phyloP scores from a whole-genome alignment of 2,329 filamentous ascomycete species.

The Aspergillus sp. region DNA sequence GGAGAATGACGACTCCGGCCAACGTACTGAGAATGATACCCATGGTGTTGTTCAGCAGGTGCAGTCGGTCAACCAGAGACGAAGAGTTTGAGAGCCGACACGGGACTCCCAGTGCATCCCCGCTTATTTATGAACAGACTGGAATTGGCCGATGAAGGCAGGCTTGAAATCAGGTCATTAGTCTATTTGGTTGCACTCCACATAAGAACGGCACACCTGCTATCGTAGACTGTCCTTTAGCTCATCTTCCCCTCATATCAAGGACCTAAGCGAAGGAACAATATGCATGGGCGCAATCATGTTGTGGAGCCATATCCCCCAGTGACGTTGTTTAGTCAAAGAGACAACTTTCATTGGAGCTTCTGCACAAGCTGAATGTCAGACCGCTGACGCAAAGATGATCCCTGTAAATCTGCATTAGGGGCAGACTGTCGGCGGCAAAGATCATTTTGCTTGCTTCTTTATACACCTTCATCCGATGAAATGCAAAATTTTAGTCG shows the following conservation, averaged over 20 bases:
- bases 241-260: neutral
- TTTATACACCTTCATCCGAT: no score
- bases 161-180: neutral
- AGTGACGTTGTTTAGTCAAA: neutral
- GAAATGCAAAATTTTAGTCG: no score
- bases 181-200: neutral
- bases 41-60: neutral
- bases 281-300: neutral
- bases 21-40: neutral
- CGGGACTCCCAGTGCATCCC: neutral
- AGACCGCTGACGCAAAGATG: neutral
- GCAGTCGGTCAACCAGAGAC: neutral
- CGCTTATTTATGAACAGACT: neutral
- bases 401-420: neutral
- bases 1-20: conserved; percentile 3
- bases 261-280: neutral
- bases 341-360: neutral
- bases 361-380: no score
- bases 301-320: neutral
- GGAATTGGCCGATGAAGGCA: neutral
- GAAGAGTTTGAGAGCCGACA: no score
- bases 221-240: neutral
- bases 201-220: no score
- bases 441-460: no score
- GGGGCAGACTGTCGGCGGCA: no score